Conservation (phyloP, 345 rosid genomes). For the Linum trigynum region DNA sequence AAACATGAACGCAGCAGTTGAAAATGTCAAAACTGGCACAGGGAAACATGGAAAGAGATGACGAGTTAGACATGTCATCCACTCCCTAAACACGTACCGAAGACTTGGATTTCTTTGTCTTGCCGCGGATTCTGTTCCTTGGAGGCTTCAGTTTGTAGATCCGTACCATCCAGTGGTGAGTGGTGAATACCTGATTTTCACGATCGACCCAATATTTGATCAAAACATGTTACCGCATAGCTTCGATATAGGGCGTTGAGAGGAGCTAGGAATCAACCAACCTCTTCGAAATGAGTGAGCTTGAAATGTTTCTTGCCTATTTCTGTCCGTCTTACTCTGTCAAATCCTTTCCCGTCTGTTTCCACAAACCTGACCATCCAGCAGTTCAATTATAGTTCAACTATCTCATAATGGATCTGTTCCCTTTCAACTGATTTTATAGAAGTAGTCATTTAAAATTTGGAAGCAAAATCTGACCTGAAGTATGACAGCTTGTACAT, state of each 20-base stretch:
- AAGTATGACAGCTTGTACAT: conserved; percentile 96
- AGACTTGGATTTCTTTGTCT: conserved; percentile 49
- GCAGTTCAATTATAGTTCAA: background rate
- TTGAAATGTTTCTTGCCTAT: conserved; percentile 91
- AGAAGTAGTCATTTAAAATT: too few species aligned
- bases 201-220: background rate
- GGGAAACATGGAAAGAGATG: background rate
- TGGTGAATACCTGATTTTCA: conserved; percentile 66
- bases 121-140: conserved; percentile 81
- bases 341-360: conserved; percentile 84
- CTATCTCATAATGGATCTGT: background rate
- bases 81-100: conserved; percentile 27
- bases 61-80: background rate
- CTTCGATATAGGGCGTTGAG: too few species aligned
- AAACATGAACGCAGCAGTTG: background rate
- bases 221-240: too few species aligned
- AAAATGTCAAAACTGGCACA: background rate
- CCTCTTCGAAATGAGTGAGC: conserved; percentile 96
- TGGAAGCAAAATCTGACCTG: conserved; percentile 40
- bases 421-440: background rate
- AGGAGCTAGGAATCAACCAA: conserved; percentile 19
- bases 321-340: conserved; percentile 88
- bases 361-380: conserved; percentile 70
- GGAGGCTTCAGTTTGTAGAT: conserved; percentile 75
- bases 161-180: conserved; percentile 99